These are phyloP conservation scores for Sporothrix mexicana DNA, from an alignment of 2,329 filamentous ascomycete genomes.

Conservation along the genomic window DNA sequence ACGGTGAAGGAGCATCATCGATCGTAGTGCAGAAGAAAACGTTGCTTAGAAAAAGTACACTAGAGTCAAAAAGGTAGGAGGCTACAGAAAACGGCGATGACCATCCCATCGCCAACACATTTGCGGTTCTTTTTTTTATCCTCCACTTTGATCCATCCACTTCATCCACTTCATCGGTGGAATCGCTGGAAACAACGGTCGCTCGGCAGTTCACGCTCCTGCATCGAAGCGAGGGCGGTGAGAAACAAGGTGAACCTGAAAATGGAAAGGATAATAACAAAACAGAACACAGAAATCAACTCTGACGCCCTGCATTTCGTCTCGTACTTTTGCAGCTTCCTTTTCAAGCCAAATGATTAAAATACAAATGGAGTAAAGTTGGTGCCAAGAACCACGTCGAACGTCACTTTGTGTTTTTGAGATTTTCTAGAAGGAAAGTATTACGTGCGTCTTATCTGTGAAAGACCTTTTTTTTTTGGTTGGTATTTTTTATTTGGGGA, in stretches of 20 bases:
- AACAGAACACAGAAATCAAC: not conserved
- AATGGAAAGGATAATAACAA: not conserved
- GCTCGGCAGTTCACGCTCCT: not conserved
- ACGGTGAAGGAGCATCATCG: not conserved
- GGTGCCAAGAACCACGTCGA: not conserved
- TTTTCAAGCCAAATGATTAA: not conserved
- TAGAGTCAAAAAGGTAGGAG: constrained; percentile 27
- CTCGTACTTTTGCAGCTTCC: not conserved
- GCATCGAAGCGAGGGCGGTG: constrained; percentile 11
- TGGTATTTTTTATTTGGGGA: not conserved
- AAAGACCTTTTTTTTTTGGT: not conserved
- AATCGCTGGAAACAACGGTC: not conserved
- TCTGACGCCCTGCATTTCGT: too few species aligned
- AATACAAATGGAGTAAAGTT: not conserved
- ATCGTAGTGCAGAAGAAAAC: not conserved
- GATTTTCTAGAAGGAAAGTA: not conserved
- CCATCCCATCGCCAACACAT: not conserved
- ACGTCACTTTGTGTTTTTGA: constrained; percentile 4
- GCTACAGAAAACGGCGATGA: not conserved
- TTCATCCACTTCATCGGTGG: not conserved
- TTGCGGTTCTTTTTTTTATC: not conserved
- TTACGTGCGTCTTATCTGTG: not conserved
- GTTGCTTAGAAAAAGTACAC: not conserved
- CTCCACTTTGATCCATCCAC: not conserved
- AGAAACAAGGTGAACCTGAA: not conserved